Conservation (phyloP, 2,329 filamentous ascomycete genomes). For the Diplodia corticola region DNA sequence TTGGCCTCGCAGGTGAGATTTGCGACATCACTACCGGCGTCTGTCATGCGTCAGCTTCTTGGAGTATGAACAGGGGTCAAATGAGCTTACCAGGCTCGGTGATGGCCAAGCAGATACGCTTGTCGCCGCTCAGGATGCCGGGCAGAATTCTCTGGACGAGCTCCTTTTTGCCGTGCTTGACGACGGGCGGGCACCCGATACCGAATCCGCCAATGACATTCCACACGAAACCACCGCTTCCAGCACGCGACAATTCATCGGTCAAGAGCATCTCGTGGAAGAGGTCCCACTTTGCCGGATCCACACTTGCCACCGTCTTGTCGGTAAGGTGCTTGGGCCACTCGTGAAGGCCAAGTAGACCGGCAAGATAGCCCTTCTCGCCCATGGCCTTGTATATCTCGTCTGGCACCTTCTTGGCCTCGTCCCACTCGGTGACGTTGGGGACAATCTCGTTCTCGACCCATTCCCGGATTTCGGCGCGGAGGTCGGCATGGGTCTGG, state of each 20-base stretch:
- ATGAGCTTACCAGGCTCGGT: conserved; percentile 67
- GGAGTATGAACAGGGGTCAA: conserved; percentile 23
- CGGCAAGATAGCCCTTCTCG: conserved; percentile 87
- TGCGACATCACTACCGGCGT: conserved; percentile 92
- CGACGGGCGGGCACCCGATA: conserved; percentile 86
- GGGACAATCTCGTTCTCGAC: conserved; percentile 87
- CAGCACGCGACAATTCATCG: conserved; percentile 86
- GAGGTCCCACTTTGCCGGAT: conserved; percentile 89
- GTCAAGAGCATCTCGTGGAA: conserved; percentile 98
- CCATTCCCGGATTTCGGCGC: conserved; percentile 89
- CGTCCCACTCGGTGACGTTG: conserved; percentile 93
- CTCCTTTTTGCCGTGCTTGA: conserved; percentile 86
- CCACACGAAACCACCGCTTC: conserved; percentile 93
- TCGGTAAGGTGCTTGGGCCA: conserved; percentile 76
- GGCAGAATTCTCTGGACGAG: conserved; percentile 87
- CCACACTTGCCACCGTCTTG: conserved; percentile 72
- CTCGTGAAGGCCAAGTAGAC: conserved; percentile 73
- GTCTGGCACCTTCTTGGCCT: conserved; percentile 84
- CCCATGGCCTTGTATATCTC: conserved; percentile 96
- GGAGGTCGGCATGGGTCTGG: conserved; percentile 86
- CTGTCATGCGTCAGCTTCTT: conserved; percentile 44
- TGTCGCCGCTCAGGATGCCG: conserved; percentile 84
- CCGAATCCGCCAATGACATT: conserved; percentile 95
- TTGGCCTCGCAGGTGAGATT: conserved; percentile 96
- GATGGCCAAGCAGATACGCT: conserved; percentile 96